Base-by-base conservation (phyloP, 768 basidiomycete species). In the Mycena pura region DNA sequence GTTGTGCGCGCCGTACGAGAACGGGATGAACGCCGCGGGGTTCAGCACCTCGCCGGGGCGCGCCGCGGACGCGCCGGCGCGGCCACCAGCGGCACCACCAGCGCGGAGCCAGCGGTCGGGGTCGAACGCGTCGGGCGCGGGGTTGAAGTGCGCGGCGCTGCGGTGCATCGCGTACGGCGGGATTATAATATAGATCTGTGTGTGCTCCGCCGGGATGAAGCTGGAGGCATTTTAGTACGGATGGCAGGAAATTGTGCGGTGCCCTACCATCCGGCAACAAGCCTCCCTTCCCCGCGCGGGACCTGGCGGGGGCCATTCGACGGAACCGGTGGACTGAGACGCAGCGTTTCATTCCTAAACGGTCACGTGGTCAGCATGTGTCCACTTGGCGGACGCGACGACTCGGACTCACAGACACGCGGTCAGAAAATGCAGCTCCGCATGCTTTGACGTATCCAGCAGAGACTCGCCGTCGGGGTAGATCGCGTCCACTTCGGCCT, bases 321-420 rank as follows among this genome's bases (percentile, higher is more conserved):
- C 5, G 73, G 72, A 6, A 81, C 70, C 0, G 81, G 76, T 31
- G 84, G 82, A 6, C 77, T 72, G 48, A 85, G 74, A 19, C 82
- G 77, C 49, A 84, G 65, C 5, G 76, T 71, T 69, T 84, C 83
- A 34, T 84, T 81, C 62, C 83, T 84, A 45, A 27, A 47, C 13
- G 9, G 36, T 40, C 25, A 7, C 40, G 21, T 24, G 13, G 14
- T 21, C 5, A 39, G 24, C 15, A 22, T 38, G 31, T 7, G 21
- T 22, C 47, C n/a, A n/a, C n/a, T n/a, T n/a, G n/a, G n/a, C n/a
- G 11, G 7, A 17, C 22, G 49, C 45, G 6, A 36, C 39, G 40
- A 3, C 22, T n/a, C n/a, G n/a, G 14, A 53, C 74, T 45, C 38
- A 75, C 75, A 76, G 63, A 67, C 73, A 72, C 6, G 75, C 75